Base-by-base conservation (phyloP, 1,139 yeast genomes). In the Spathaspora sp. region DNA sequence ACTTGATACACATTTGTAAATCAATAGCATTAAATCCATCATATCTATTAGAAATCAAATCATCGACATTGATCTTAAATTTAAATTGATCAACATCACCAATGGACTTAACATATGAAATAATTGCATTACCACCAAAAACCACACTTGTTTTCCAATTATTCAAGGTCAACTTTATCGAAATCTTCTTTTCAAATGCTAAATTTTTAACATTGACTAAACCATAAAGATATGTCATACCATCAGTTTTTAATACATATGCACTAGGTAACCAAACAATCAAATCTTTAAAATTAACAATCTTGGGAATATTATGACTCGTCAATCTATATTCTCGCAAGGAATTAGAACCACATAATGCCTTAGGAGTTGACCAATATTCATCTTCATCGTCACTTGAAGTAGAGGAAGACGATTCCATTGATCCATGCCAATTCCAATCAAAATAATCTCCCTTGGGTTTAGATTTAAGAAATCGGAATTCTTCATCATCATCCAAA, bases 151-250 rank as follows among this genome's bases (percentile, higher is more conserved):
- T 59, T 42, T 60, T 55, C 80, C 80, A 74, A 46, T 61, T 58
- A 52, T 73, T 65, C 45, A 67, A 59, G 3, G 78, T 64, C 47
- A 73, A 53, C 54, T 74, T 74, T 39, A 73, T 54, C 39, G 59
- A 57, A 38, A 74, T 51, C 10, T 51, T 51, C 56, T 74, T 74
- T 50, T 72, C 75, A 52, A 61, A 73, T 7, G 70, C 71, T 37
- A 73, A 51, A 55, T 74, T 74, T 40, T 63, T 58, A 48, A 67
- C 72, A 58, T 67, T 62, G 27, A 74, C 60, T 39, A 63, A 56
- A 3, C 78, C 77, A 20, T 50, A 47, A 23, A 55, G 45, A 41
- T 43, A 52, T 11, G 52, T 44, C 34, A 49, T 52, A 17, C 43
- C 45, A 37, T 49, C 46, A 16, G 51, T 42, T 38, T 51, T 52